phyloP scores from a whole-genome alignment of 2,329 filamentous ascomycete genomes.

The Claviceps monticola region DNA sequence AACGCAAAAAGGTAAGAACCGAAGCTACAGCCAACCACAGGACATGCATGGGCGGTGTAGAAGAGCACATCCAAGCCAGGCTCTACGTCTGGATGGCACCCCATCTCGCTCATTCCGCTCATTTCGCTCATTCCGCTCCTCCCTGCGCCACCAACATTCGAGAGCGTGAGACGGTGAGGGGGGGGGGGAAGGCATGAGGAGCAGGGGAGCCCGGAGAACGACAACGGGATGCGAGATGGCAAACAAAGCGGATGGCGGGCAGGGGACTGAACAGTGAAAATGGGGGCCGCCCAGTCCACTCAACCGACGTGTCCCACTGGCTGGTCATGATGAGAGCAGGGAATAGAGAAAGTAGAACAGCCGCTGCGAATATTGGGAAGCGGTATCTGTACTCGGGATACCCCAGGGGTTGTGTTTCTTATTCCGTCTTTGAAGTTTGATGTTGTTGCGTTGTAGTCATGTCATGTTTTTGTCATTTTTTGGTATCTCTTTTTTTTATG shows the following conservation, averaged over 20 bases:
- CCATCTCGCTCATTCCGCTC: too few species aligned
- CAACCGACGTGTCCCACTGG: background rate
- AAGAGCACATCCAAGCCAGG: background rate
- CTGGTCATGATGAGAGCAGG: background rate
- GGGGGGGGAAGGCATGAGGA: background rate
- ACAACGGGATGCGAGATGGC: background rate
- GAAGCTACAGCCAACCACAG: constrained; percentile 1
- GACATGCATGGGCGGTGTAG: background rate
- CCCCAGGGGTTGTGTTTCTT: constrained; percentile 2
- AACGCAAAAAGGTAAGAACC: background rate
- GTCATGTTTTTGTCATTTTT: background rate
- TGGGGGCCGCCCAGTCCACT: background rate
- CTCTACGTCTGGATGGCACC: background rate
- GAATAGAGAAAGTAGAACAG: background rate
- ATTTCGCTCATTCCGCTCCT: background rate
- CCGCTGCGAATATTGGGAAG: background rate
- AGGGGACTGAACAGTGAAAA: too few species aligned
- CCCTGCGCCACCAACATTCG: background rate
- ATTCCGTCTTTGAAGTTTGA: background rate
- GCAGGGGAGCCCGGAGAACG: background rate
- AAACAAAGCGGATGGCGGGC: background rate
- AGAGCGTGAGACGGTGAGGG: background rate
- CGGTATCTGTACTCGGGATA: constrained; percentile 2
- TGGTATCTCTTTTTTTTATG: background rate
- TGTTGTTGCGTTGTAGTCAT: too few species aligned